Conservation (phyloP, 345 rosid genomes). For the Carallia pectinifolia region DNA sequence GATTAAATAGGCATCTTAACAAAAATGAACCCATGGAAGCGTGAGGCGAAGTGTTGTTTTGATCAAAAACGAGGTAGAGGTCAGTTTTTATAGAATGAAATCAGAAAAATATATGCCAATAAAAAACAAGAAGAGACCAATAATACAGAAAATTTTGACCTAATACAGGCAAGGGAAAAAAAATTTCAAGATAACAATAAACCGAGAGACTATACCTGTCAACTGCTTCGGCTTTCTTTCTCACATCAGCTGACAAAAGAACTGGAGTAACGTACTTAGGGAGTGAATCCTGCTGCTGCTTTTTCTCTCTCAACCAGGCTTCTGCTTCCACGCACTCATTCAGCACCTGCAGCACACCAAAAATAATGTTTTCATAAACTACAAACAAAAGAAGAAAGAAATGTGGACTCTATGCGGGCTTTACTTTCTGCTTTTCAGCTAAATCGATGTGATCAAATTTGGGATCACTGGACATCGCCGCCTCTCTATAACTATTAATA, state of each 20-base stretch:
- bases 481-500: slow-evolving; percentile 77
- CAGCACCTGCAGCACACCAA: slow-evolving; percentile 44
- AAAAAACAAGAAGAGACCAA: too few species aligned
- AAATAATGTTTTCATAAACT: background rate
- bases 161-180: background rate
- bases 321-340: slow-evolving; percentile 76
- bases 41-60: too few species aligned
- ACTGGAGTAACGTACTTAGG: slow-evolving; percentile 61
- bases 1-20: background rate
- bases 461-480: slow-evolving; percentile 62
- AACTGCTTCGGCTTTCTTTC: slow-evolving; percentile 65
- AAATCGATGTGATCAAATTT: slow-evolving; percentile 86
- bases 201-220: slow-evolving; percentile 45
- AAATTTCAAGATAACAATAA: background rate
- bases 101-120: too few species aligned
- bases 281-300: slow-evolving; percentile 69
- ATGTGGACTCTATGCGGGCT: background rate
- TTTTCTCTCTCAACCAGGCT: slow-evolving; percentile 71
- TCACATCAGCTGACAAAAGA: slow-evolving; percentile 62
- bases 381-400: background rate
- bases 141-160: background rate
- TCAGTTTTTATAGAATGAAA: background rate
- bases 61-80: background rate
- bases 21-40: background rate
- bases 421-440: slow-evolving; percentile 76